These are phyloP conservation scores for Penicillium sclerotigenum DNA, from an alignment of 2,329 filamentous ascomycete species.

Conservation along the genomic window DNA sequence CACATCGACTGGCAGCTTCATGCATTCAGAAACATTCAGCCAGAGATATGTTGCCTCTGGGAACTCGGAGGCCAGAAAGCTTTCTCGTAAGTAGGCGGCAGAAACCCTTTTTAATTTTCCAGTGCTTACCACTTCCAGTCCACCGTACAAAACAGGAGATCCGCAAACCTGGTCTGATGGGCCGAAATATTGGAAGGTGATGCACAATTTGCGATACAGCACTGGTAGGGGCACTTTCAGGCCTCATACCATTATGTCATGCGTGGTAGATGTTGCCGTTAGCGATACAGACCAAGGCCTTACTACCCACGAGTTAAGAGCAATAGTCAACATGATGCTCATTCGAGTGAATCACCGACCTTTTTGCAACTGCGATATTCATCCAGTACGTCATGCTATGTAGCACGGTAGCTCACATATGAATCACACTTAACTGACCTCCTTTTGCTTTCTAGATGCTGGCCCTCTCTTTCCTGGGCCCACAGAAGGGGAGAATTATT, in stretches of 20 bases:
- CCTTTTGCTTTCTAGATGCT: too few relatives aligned
- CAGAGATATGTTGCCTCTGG: neutral
- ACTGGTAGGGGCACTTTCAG: neutral
- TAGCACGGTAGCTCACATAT: too few relatives aligned
- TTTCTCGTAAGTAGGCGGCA: neutral
- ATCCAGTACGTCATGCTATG: too few relatives aligned
- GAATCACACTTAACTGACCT: too few relatives aligned
- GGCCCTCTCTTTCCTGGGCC: neutral
- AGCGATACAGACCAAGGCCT: neutral
- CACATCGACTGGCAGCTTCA: neutral
- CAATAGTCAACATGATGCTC: neutral
- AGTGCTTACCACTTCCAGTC: neutral
- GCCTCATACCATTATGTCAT: neutral
- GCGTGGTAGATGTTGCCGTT: neutral
- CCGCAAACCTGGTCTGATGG: neutral
- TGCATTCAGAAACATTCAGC: neutral
- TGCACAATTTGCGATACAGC: neutral
- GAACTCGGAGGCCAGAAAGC: neutral
- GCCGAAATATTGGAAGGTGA: neutral
- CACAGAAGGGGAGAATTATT: neutral
- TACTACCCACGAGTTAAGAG: neutral
- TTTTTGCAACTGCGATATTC: neutral
- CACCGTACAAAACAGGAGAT: neutral
- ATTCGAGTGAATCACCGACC: neutral
- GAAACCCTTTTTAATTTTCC: neutral